Evolutionary conservation across 2,329 filamentous ascomycete species (phyloP), one percentile per base, ranked within the genome.

Genomic region (Claviceps quebecensis): DNA sequence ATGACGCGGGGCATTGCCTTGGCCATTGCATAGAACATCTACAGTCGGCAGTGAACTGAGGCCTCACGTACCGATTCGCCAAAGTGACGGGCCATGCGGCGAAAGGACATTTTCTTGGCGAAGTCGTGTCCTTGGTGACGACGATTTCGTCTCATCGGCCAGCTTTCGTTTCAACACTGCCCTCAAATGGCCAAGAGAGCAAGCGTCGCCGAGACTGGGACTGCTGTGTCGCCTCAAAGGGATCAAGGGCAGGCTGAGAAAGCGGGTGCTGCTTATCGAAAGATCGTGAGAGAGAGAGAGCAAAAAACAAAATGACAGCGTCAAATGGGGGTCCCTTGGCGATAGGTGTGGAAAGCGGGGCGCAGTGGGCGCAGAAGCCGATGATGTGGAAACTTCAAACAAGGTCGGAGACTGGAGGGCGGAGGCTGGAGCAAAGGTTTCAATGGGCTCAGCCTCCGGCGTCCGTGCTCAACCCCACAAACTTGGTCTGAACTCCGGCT

Each of bases 21-120:
- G n/a, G 4, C 29, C 9, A 46, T 36, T 34, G n/a, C 26, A 16
- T 29, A 41, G n/a, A 6, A 22, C 9, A 11, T 22, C 17, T n/a
- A 14, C 17, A 29, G 13, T 23, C 5, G 7, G 37, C 5, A 5
- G 13, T 22, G n/a, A 13, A 36, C 6, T 17, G 9, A 37, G 9
- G 41, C 45, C 17, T 54, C 54, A 62, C 69, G 60, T 67, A 72
- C 69, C 56, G 70, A 67, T 57, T 73, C 71, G 60, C 71, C 71
- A 54, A 74, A 70, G 48, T 70, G 70, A 61, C 71, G 71, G 49
- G 70, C 70, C 63, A 74, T 68, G 51, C 66, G 63, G 50, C 67
- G 62, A 53, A 69, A 67, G 22, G 67, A 65, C 67, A 69, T 69
- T 52, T 40, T 40, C 46, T 43, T 17, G 43, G 17, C 36, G 8